phyloP scores from a whole-genome alignment of 192 early-diverging fungal genomes.

The Linnemannia schmuckeri region DNA sequence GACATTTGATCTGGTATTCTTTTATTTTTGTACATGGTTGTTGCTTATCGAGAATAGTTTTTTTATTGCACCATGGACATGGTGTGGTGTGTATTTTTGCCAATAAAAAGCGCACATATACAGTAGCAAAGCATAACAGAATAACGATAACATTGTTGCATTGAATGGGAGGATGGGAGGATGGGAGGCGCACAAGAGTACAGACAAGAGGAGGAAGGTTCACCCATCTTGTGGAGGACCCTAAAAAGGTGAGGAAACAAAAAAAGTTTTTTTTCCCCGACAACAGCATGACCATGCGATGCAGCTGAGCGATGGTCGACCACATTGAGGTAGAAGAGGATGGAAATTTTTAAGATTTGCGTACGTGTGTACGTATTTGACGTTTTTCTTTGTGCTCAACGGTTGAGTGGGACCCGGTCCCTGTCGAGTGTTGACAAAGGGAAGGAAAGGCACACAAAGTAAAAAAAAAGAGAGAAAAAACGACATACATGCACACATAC shows the following conservation, averaged over 20 bases:
- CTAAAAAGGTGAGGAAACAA: neutral
- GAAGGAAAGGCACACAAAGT: neutral
- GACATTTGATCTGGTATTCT: slow-evolving; percentile 31
- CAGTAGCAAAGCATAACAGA: neutral
- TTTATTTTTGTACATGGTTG: neutral
- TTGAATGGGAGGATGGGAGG: slow-evolving; percentile 2
- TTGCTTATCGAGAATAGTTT: neutral
- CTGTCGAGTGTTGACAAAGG: neutral
- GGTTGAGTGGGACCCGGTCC: slow-evolving; percentile 5
- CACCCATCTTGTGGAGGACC: slow-evolving; percentile 10
- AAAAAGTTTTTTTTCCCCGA: neutral
- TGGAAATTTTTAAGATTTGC: neutral
- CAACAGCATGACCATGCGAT: slow-evolving; percentile 7
- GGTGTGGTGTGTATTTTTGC: neutral
- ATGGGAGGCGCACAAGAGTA: neutral
- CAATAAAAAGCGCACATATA: neutral
- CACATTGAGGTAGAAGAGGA: neutral
- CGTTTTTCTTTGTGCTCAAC: neutral
- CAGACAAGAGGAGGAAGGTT: neutral
- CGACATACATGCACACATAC: neutral
- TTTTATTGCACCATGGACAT: neutral
- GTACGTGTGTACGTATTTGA: neutral
- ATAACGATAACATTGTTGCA: neutral
- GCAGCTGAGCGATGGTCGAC: slow-evolving; percentile 8
- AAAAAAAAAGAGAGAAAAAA: neutral